These are phyloP conservation scores for Cardamine chenopodiifolia DNA, from an alignment of 345 rosid species.

Conservation along the genomic window DNA sequence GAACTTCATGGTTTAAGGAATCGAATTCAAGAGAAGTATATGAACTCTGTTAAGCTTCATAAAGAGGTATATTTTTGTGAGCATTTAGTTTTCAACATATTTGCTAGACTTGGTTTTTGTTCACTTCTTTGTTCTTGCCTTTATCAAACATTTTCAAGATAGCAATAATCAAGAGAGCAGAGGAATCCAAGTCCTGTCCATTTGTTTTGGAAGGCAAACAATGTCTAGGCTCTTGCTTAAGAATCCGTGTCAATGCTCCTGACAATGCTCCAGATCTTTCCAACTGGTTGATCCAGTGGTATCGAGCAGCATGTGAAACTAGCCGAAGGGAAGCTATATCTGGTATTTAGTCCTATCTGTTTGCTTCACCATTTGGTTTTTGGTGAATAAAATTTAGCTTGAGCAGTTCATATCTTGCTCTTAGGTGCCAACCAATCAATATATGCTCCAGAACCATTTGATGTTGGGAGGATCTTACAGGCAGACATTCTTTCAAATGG, in stretches of 20 bases:
- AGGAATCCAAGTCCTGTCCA: conserved; percentile 62
- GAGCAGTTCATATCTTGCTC: conserved; percentile 16
- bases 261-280: conserved; percentile 59
- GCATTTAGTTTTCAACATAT: neutral
- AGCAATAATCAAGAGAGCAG: conserved; percentile 70
- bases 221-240: conserved; percentile 74
- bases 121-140: conserved; percentile 34
- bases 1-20: conserved; percentile 80
- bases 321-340: conserved; percentile 70
- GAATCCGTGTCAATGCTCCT: conserved; percentile 45
- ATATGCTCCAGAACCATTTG: conserved; percentile 98
- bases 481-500: conserved; percentile 75
- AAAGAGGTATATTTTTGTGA: conserved; percentile 58
- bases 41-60: conserved; percentile 75
- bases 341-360: conserved; percentile 48
- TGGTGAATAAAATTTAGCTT: conserved; percentile 19
- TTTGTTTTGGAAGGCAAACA: conserved; percentile 74
- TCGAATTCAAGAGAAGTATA: conserved; percentile 81
- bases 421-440: conserved; percentile 66
- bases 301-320: conserved; percentile 71
- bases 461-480: conserved; percentile 74
- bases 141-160: conserved; percentile 53
- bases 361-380: conserved; percentile 16
- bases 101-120: neutral
- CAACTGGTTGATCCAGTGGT: conserved; percentile 86